These are phyloP conservation scores for Chytriomyces sp. DNA, from an alignment of 192 early-diverging fungal genomes.

Conservation along the genomic window DNA sequence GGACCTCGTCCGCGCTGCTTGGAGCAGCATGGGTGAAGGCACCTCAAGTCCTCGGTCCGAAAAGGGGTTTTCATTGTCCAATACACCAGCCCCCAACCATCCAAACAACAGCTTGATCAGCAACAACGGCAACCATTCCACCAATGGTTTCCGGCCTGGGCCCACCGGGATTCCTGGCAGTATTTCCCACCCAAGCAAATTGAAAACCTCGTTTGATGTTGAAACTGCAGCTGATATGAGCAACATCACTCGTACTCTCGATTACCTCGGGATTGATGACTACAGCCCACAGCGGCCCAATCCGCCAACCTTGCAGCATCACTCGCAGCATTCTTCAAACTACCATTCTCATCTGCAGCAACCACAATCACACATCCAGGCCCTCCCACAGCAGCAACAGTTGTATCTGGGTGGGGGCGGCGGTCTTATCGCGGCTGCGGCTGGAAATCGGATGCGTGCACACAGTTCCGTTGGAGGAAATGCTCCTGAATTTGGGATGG, in stretches of 20 bases:
- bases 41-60: neutral
- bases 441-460: constrained; percentile 15
- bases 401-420: neutral
- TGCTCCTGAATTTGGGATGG: constrained; percentile 10
- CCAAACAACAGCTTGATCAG: no score
- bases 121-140: no score
- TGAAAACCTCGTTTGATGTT: constrained; percentile 17
- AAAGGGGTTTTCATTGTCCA: neutral
- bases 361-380: neutral
- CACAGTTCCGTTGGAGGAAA: constrained; percentile 1
- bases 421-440: neutral
- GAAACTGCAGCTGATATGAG: neutral
- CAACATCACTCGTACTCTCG: constrained; percentile 63
- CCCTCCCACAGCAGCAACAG: neutral
- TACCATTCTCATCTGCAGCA: no score
- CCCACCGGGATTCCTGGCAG: neutral
- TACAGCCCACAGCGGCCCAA: constrained; percentile 25
- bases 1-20: neutral
- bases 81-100: neutral
- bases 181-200: neutral
- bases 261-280: constrained; percentile 75
- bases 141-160: neutral
- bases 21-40: neutral
- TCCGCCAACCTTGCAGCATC: constrained; percentile 14
- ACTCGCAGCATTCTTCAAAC: constrained; percentile 25